phyloP scores from a whole-genome alignment of 768 basidiomycete species.

The Tricholoma matsutake region DNA sequence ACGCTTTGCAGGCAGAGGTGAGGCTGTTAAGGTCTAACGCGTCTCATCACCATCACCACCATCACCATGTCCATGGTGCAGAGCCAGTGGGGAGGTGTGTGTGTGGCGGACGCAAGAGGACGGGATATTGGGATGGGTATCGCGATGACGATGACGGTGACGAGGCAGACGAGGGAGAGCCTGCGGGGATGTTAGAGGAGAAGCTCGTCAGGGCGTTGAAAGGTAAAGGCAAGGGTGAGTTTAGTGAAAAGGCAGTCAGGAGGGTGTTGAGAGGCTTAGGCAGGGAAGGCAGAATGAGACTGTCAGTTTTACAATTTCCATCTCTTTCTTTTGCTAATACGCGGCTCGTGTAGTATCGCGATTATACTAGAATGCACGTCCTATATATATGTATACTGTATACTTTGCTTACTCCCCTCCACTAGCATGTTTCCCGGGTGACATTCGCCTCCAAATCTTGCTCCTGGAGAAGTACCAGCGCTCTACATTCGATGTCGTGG shows the following conservation, averaged over 20 bases:
- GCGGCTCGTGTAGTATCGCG: constrained; percentile 39
- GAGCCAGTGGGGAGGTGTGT: constrained; percentile 35
- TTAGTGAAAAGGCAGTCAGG: constrained; percentile 69
- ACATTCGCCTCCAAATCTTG: constrained; percentile 79
- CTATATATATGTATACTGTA: too few species aligned
- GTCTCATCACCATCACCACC: constrained; percentile 15
- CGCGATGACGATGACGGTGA: constrained; percentile 47
- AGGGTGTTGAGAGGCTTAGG: constrained; percentile 58
- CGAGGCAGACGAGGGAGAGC: constrained; percentile 33
- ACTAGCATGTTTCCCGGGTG: constrained; percentile 76
- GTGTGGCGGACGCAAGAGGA: constrained; percentile 61
- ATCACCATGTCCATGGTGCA: constrained; percentile 18
- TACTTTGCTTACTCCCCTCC: not conserved
- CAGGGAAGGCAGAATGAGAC: constrained; percentile 66
- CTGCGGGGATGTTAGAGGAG: constrained; percentile 31
- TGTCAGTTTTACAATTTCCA: constrained; percentile 46
- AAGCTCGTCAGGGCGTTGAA: constrained; percentile 42
- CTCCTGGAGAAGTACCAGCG: constrained; percentile 81
- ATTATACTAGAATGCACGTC: constrained; percentile 60
- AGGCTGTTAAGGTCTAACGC: constrained; percentile 49
- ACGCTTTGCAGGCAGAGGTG: constrained; percentile 82
- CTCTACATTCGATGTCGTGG: constrained; percentile 81
- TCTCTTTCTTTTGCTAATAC: constrained; percentile 2
- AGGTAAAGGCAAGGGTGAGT: constrained; percentile 44
- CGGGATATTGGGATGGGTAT: constrained; percentile 75